Base-by-base conservation (phyloP, 2,329 filamentous ascomycete species). In the Davidsoniella neocaledoniae region DNA sequence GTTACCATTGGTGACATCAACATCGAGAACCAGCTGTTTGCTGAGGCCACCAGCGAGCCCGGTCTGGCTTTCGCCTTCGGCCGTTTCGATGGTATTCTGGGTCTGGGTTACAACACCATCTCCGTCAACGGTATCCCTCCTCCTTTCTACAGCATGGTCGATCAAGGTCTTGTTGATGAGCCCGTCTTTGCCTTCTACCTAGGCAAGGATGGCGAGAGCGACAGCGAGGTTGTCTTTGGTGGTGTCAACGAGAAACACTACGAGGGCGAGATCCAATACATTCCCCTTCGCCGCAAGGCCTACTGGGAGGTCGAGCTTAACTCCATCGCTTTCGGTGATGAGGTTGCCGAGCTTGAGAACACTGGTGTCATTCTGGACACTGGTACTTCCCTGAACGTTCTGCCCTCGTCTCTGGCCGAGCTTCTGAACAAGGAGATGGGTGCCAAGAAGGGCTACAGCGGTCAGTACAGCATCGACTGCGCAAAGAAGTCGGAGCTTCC, bases 271-370 rank as follows among this genome's bases (percentile, higher is more conserved):
- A 76, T 98, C 60, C 85, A 81, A 64, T 93, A 87, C 66, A 86
- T 98, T 58, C 91, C 91, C 50, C 78, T 98, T 58, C 86, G 91
- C 66, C 86, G 91, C 65, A 96, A 96, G 82, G 91, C 91, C 46
- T 98, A 98, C 77, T 98, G 91, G 91, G 91, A 98, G 76, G 90
- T 98, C 50, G 88, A 96, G 61, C 80, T 98, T 54, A 82, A 96
- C 61, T 75, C 86, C 56, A 91, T 98, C 68, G 79, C 83, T 50
- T 86, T 95, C 56, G 93, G 91, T 59, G 76, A 88, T 48, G 77
- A 84, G 62, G 81, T 78, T 57, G 88, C 88, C 54, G 83, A 94
- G 66, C 80, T 96, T 56, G 90, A 96, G 57, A 79, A 86, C 73
- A 95, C 87, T 53, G 93, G 91, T 69, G 86, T 87, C 60, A 95